Evolutionary conservation across 305 asterid genomes (phyloP), one percentile per base, ranked within the genome.

Genomic region (Fraxinus platypoda): DNA sequence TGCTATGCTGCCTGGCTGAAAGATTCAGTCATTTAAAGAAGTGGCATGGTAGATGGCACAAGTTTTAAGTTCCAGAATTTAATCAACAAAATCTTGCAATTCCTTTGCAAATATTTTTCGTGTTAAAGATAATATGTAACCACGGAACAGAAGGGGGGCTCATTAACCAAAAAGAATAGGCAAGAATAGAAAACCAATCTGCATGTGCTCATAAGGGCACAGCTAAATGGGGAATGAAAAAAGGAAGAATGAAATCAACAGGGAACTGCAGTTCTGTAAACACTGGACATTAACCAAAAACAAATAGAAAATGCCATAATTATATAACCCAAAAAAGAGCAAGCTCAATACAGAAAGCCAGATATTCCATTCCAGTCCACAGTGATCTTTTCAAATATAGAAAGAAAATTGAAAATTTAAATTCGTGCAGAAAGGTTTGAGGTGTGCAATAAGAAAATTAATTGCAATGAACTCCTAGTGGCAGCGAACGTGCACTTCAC

Each of bases 31-130:
- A 41, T 76, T 73, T n/a, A 46, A 34, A 46, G n/a, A 59, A 78
- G 74, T 35, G 35, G 57, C 75, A 68, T 46, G 79, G 19, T 78
- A 54, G 77, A 82, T 73, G 49, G 79, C 74, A 57, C 59, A 76
- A 26, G 49, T 73, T 76, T 37, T 66, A 11, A 25, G 28, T 62
- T 57, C 66, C 77, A 71, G 35, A 33, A 4, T 46, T 79, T 41
- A 83, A 80, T 71, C 74, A 80, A 68, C 68, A 84, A 79, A 79
- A 23, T 41, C 34, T 17, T 59, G 46, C 76, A 54, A 74, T n/a
- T 76, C 25, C 25, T 23, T 49, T 37, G 35, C 49, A 76, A 21
- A 83, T 23, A 26, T 49, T 52, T 54, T 41, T 34, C 21, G 34
- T 71, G 81, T 75, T 38, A 81, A 79, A 43, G 71, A 75, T 68